phyloP scores from a whole-genome alignment of 2,329 filamentous ascomycete species.

The Cladosporium sp. region DNA sequence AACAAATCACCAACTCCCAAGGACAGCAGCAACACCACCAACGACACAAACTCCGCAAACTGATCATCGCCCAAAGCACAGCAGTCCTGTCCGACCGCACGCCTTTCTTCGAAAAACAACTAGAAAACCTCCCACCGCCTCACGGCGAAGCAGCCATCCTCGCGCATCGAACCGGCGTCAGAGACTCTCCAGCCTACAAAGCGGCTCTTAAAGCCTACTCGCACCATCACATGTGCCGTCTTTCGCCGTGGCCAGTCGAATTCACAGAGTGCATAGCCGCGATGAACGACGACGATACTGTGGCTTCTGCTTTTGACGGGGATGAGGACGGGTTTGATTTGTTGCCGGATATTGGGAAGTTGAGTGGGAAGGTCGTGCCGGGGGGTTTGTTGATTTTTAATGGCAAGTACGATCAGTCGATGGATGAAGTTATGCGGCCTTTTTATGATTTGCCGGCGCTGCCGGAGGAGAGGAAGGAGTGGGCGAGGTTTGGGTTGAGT shows the following conservation, averaged over 20 bases:
- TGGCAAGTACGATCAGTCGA: slow-evolving; percentile 44
- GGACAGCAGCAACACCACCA: neutral
- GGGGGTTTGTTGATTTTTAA: slow-evolving; percentile 42
- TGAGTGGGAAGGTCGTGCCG: slow-evolving; percentile 20
- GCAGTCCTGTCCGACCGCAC: neutral
- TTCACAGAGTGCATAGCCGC: neutral
- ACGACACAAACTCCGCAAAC: neutral
- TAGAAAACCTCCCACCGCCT: neutral
- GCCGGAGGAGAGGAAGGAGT: slow-evolving; percentile 38
- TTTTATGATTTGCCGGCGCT: slow-evolving; percentile 38
- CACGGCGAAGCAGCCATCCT: neutral
- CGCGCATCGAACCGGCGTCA: neutral
- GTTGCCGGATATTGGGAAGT: neutral
- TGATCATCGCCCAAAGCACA: neutral
- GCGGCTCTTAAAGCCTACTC: neutral
- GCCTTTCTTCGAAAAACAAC: neutral
- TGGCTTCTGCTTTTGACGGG: neutral
- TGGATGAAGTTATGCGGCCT: slow-evolving; percentile 38
- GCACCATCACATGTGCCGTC: neutral
- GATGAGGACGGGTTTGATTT: neutral
- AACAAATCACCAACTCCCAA: too few relatives aligned
- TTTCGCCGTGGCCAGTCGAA: neutral
- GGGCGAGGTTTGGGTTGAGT: slow-evolving; percentile 40
- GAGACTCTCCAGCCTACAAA: neutral
- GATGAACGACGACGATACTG: neutral